Evolutionary conservation across 768 basidiomycete genomes (phyloP).

Genomic region (Naematelia aurantialba): DNA sequence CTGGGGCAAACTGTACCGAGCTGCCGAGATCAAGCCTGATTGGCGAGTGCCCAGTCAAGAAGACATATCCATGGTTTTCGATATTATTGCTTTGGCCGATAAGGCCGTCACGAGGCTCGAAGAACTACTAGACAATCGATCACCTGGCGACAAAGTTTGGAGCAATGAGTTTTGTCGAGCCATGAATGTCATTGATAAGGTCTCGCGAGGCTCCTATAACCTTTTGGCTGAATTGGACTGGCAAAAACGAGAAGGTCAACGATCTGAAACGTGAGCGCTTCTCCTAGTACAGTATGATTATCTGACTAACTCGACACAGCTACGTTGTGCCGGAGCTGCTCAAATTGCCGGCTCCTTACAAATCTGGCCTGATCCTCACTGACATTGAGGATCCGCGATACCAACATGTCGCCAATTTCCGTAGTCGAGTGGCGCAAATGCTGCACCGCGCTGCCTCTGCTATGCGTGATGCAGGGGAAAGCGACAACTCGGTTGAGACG

Average conservation of each 20-base stretch:
- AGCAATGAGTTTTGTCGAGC: conserved; percentile 81
- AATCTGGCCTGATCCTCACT: conserved; percentile 64
- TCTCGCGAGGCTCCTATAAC: conserved; percentile 62
- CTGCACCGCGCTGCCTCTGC: conserved; percentile 68
- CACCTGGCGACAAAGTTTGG: conserved; percentile 67
- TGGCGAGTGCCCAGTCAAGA: conserved; percentile 72
- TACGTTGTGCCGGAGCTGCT: conserved; percentile 64
- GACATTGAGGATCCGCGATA: conserved; percentile 67
- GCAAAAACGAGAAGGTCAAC: conserved; percentile 59
- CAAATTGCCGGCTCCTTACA: conserved; percentile 60
- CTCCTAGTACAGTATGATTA: background rate
- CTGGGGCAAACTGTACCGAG: conserved; percentile 75
- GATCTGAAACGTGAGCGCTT: conserved; percentile 31
- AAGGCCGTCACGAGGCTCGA: conserved; percentile 57
- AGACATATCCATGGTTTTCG: conserved; percentile 72
- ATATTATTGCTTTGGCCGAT: conserved; percentile 66
- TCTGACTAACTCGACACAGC: conserved; percentile 15
- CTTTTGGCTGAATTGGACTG: conserved; percentile 35
- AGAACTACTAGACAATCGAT: conserved; percentile 58
- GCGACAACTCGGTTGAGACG: conserved; percentile 61
- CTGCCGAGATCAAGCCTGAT: conserved; percentile 70
- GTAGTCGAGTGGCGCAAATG: conserved; percentile 64
- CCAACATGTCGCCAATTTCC: conserved; percentile 60
- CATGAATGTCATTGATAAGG: conserved; percentile 68
- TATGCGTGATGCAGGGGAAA: conserved; percentile 64